Conservation (phyloP, 352 stramenopile genomes). For the Phytopythium helicoides region DNA sequence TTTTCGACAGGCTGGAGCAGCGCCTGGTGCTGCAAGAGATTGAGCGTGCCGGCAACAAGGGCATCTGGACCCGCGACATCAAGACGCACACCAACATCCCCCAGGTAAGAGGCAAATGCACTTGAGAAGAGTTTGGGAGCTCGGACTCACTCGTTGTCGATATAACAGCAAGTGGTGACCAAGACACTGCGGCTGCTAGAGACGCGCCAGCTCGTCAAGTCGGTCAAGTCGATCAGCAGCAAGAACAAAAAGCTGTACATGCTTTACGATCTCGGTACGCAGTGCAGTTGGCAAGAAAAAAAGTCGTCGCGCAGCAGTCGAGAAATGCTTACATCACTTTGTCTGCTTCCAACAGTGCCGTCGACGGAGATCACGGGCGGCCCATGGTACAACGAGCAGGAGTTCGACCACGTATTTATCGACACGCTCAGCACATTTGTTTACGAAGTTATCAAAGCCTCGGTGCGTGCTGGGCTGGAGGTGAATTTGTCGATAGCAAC, state of each 20-base stretch:
- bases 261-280: slow-evolving; percentile 89
- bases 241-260: slow-evolving; percentile 99
- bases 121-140: too few relatives aligned
- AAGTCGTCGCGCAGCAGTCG: not conserved
- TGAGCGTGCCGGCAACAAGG: slow-evolving; percentile 95
- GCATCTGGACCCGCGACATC: slow-evolving; percentile 99
- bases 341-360: slow-evolving; percentile 55
- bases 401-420: slow-evolving; percentile 99
- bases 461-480: slow-evolving; percentile 12
- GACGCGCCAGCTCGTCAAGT: slow-evolving; percentile 96
- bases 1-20: slow-evolving; percentile 75
- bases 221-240: slow-evolving; percentile 98
- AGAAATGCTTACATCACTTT: too few relatives aligned
- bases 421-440: slow-evolving; percentile 95
- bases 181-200: slow-evolving; percentile 98
- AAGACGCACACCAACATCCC: slow-evolving; percentile 97
- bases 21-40: slow-evolving; percentile 93
- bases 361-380: slow-evolving; percentile 98
- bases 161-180: slow-evolving; percentile 95
- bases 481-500: not conserved
- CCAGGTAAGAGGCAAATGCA: too few relatives aligned
- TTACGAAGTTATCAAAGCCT: slow-evolving; percentile 87
- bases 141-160: too few relatives aligned
- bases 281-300: not conserved
- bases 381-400: slow-evolving; percentile 98